phyloP scores from a whole-genome alignment of 2,329 filamentous ascomycete genomes.

The Madurella fahalii region DNA sequence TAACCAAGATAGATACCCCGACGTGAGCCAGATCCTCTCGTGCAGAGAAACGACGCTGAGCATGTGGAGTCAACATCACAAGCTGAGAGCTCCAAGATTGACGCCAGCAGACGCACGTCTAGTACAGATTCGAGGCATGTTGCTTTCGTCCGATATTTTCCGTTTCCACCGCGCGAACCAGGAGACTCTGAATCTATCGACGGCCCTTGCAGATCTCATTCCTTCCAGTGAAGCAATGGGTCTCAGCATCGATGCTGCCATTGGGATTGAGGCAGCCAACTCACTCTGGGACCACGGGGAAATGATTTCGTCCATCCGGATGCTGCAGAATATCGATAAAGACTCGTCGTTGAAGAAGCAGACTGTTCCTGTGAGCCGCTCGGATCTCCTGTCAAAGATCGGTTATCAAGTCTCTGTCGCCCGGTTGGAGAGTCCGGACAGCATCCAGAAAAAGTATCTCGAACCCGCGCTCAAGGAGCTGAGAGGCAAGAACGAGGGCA shows the following conservation, averaged over 20 bases:
- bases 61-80: constrained; percentile 66
- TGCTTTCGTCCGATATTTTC: constrained; percentile 70
- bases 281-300: constrained; percentile 95
- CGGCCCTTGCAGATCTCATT: constrained; percentile 76
- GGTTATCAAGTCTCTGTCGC: constrained; percentile 87
- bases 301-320: constrained; percentile 79
- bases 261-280: constrained; percentile 78
- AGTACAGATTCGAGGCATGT: constrained; percentile 71
- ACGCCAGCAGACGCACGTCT: constrained; percentile 61
- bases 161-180: constrained; percentile 78
- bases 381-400: constrained; percentile 80
- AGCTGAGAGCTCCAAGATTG: constrained; percentile 55
- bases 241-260: constrained; percentile 70
- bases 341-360: constrained; percentile 62
- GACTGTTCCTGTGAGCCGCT: constrained; percentile 65
- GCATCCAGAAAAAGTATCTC: constrained; percentile 83
- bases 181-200: constrained; percentile 81
- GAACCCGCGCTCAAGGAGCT: constrained; percentile 80
- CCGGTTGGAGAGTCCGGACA: constrained; percentile 82
- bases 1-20: constrained; percentile 56
- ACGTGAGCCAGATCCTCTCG: constrained; percentile 75
- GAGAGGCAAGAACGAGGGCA: constrained; percentile 60
- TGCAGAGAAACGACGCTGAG: constrained; percentile 80
- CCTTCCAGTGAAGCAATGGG: constrained; percentile 64
- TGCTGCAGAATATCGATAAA: constrained; percentile 71